These are phyloP conservation scores for Orychophragmus violaceus DNA, from an alignment of 345 rosid species.

Conservation along the genomic window DNA sequence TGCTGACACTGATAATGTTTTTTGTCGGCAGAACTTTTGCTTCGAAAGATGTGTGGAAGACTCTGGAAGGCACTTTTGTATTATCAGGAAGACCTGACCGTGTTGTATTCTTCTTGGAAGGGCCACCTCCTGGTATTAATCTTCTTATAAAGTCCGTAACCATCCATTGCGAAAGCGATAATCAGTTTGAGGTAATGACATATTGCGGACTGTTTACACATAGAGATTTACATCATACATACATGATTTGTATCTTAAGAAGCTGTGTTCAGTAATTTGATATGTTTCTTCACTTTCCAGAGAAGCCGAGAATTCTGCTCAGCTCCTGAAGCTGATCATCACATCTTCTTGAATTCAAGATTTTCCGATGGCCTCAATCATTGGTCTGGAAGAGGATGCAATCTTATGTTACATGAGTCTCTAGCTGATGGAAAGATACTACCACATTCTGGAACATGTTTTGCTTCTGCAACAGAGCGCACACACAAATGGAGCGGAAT, in stretches of 20 bases:
- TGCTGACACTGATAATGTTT: slow-evolving; percentile 10
- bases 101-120: slow-evolving; percentile 80
- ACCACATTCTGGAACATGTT: slow-evolving; percentile 62
- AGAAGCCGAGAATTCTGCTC: slow-evolving; percentile 26
- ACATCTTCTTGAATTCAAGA: slow-evolving; percentile 61
- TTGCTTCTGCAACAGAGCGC: slow-evolving; percentile 76
- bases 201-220: neutral
- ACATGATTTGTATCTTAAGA: neutral
- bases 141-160: slow-evolving; percentile 63
- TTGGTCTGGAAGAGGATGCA: slow-evolving; percentile 97
- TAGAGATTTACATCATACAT: neutral
- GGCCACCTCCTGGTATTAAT: slow-evolving; percentile 82
- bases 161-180: slow-evolving; percentile 40
- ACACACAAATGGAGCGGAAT: slow-evolving; percentile 88
- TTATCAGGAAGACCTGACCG: slow-evolving; percentile 57
- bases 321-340: slow-evolving; percentile 42
- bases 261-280: neutral
- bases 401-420: slow-evolving; percentile 65
- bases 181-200: slow-evolving; percentile 41
- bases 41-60: slow-evolving; percentile 63
- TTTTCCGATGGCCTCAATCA: slow-evolving; percentile 75
- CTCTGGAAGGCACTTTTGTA: slow-evolving; percentile 67
- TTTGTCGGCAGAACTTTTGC: slow-evolving; percentile 51
- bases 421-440: slow-evolving; percentile 67
- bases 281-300: slow-evolving; percentile 8